Percentiles rank a stretch among this genome's conserved stretches.
These are phyloP conservation scores for Fraxinus greggii DNA, from an alignment of 305 asterid species.

Conservation along the genomic window DNA sequence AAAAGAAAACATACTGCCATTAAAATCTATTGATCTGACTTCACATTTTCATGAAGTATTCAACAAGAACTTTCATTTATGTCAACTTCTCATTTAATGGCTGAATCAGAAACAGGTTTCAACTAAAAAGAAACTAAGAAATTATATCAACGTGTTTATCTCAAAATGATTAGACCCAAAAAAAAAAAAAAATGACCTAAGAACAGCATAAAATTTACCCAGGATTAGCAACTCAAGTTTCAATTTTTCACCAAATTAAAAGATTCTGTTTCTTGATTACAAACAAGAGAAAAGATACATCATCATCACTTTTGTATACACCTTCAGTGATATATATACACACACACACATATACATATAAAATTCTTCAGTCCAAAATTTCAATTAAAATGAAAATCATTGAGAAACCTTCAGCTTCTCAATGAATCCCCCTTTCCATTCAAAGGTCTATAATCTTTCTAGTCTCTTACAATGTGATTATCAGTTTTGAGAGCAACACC, in stretches of 20 bases:
- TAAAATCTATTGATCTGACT: background rate
- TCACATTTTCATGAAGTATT: background rate
- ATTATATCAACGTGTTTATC: background rate
- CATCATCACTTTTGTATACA: background rate
- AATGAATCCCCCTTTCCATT: conserved; percentile 1
- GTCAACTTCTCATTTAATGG: background rate
- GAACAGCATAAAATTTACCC: background rate
- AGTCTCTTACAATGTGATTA: background rate
- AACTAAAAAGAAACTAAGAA: background rate
- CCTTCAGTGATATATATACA: no score
- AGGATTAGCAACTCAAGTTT: background rate
- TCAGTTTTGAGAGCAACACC: background rate
- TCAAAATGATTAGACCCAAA: background rate
- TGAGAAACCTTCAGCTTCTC: conserved; percentile 2
- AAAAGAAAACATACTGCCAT: conserved; percentile 1
- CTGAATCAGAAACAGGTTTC: conserved; percentile 4
- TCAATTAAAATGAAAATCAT: background rate
- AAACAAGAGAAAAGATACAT: background rate
- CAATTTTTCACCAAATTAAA: background rate
- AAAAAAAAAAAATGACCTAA: background rate
- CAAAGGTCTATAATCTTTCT: background rate
- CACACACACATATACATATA: background rate
- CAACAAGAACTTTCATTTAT: background rate
- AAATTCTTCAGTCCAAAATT: background rate
- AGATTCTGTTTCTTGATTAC: background rate